Conservation (phyloP, 352 stramenopile genomes). For the Pilasporangium apinafurcum region DNA sequence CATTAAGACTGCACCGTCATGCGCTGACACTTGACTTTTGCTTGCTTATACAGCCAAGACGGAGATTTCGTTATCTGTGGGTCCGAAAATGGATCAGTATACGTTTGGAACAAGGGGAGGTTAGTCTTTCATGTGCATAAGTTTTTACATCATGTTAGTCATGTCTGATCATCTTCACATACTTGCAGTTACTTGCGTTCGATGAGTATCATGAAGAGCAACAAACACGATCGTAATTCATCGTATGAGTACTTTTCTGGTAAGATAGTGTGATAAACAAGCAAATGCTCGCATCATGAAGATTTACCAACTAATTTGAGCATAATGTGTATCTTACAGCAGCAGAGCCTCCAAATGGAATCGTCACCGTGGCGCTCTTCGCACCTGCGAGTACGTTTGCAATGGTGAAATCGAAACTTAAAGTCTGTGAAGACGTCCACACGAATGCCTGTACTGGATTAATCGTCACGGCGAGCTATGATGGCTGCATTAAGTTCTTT, state of each 20-base stretch:
- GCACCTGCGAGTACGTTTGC: slow-evolving; percentile 73
- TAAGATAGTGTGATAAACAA: slow-evolving; percentile 12
- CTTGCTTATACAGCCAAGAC: slow-evolving; percentile 56
- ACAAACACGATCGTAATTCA: slow-evolving; percentile 73
- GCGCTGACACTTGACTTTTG: not conserved
- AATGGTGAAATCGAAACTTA: slow-evolving; percentile 72
- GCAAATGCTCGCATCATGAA: not conserved
- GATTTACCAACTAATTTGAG: not conserved
- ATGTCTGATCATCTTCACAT: not conserved
- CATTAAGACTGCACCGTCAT: not conserved
- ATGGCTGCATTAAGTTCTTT: slow-evolving; percentile 83
- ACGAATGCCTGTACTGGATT: slow-evolving; percentile 69
- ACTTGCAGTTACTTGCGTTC: slow-evolving; percentile 25
- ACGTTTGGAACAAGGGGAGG: slow-evolving; percentile 82
- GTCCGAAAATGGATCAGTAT: slow-evolving; percentile 80
- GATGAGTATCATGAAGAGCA: slow-evolving; percentile 57
- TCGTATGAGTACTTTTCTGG: slow-evolving; percentile 79
- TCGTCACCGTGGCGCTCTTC: slow-evolving; percentile 79
- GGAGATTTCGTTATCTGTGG: slow-evolving; percentile 83
- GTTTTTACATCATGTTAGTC: not conserved
- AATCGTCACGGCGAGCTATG: slow-evolving; percentile 80
- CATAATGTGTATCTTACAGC: slow-evolving; percentile 13
- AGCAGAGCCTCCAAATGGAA: slow-evolving; percentile 58
- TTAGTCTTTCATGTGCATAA: slow-evolving; percentile 3
- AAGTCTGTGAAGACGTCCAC: slow-evolving; percentile 49